Evolutionary conservation across 1,139 yeast genomes (phyloP), one percentile per base, ranked within the genome.

Genomic region (Suhomyces yuchorum): DNA sequence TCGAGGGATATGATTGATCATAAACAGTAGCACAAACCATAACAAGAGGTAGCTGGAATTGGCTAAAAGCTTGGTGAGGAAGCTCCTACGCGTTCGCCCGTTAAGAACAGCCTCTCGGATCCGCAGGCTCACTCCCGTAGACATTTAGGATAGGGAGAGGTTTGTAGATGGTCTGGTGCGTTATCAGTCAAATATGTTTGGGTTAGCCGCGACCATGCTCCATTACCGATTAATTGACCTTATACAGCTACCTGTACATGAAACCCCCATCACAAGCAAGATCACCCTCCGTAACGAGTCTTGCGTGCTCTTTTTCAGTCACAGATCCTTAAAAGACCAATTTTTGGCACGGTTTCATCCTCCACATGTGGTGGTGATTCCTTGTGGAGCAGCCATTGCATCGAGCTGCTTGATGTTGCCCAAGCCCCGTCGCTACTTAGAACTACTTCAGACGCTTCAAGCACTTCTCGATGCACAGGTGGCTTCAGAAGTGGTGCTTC

Each of bases 401-500:
- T 14, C 23, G 8, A 26, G 3, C 4, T 20, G 24, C n/a, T 6
- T 14, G 14, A 14, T 11, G 12, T 23, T 39, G 26, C 32, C 14
- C 3, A 28, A 14, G 18, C 48, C 35, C 7, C 20, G 20, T 34
- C 30, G 9, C 4, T 42, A 37, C 19, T 41, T 15, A 3, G 42
- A 45, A 7, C 43, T 47, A 22, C 4, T 48, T 12, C 14, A 23
- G 5, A 20, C n/a, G 2, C 40, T 50, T 7, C 19, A 26, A 4
- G 26, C 22, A 2, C 23, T 50, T 7, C 45, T 43, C 8, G 19
- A 12, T 1, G 51, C 48, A 12, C 15, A 38, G 20, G 14, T 42
- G 3, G 22, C 47, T 4, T 22, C 36, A 3, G 47, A 52, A 11
- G 23, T 34, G 3, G 47, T 51, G 2, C 53, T 64, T 18, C 55